phyloP scores from a whole-genome alignment of 2,329 filamentous ascomycete species.

The Trichoderma sp. region DNA sequence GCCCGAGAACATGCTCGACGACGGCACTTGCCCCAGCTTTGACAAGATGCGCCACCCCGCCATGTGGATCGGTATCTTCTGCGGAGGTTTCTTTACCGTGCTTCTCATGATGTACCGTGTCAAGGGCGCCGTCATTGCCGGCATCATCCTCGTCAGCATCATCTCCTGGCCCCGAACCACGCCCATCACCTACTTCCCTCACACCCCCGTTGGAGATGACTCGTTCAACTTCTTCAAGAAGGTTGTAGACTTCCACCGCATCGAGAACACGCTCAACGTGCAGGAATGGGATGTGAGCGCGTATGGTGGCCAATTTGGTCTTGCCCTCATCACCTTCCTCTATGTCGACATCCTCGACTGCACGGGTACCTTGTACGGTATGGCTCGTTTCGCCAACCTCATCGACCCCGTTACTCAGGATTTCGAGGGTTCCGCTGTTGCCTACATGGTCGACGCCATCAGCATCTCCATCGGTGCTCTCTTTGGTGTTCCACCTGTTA shows the following conservation, averaged over 20 bases:
- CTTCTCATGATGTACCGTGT: constrained; percentile 82
- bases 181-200: constrained; percentile 75
- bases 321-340: constrained; percentile 83
- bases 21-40: constrained; percentile 58
- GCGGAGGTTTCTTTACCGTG: constrained; percentile 75
- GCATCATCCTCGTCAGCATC: constrained; percentile 79
- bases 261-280: constrained; percentile 64
- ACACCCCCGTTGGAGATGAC: constrained; percentile 65
- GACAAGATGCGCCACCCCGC: constrained; percentile 79
- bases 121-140: constrained; percentile 81
- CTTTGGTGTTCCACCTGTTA: constrained; percentile 76
- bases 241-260: constrained; percentile 80
- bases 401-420: constrained; percentile 82
- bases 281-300: constrained; percentile 70
- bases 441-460: constrained; percentile 80
- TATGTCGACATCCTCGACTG: constrained; percentile 89
- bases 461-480: constrained; percentile 76
- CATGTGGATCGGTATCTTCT: constrained; percentile 88
- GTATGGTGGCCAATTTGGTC: constrained; percentile 72
- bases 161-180: constrained; percentile 84
- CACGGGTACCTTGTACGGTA: constrained; percentile 84
- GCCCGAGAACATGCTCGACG: constrained; percentile 38
- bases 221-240: constrained; percentile 84
- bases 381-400: constrained; percentile 79
- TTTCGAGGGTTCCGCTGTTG: constrained; percentile 80